Base-by-base conservation (phyloP, 371 early-diverging fungal species). In the Rhizopus arrhizus region DNA sequence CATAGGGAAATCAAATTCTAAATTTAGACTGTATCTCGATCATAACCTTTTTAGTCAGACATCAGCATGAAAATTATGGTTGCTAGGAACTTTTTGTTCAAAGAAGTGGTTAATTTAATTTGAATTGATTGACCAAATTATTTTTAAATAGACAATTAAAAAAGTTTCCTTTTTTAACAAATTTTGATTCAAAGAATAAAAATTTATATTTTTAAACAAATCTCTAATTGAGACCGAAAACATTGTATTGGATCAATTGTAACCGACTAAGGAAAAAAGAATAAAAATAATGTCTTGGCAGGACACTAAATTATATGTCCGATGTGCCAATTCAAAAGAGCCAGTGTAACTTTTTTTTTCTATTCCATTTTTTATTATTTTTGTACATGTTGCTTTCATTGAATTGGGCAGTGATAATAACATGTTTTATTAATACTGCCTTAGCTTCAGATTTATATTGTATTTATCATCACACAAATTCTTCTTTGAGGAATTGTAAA, bases 211-310 rank as follows among this genome's bases (percentile, higher is more conserved):
- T 22, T 22, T 38, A 38, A 38, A 5, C 40, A 38, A 5, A 38
- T 22, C 22, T 22, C 22, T 2, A 22, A 22, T 22, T 22, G 22
- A 22, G 22, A 22, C 22, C 0, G 22, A 2, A 22, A 22, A 22
- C 22, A 22, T 2, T 2, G 22, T 43, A 13, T 43, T 43, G 43
- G 13, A 43, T 43, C 43, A 1, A 36, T 36, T 36, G 2, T 11
- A 36, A 1, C 11, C 36, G 11, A 36, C 13, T 43, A 41, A 9
- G 11, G 38, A 16, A 28, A 31, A 35, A 34, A 10, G 8, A 43
- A n/a, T 42, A 34, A 48, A 47, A 43, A 42, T 49, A 62, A 56
- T 45, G 60, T 60, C 60, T 60, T 61, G 61, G 61, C 61, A 61
- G 61, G 40, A 54, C 53, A 61, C 59, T 52, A 52, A 53, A 33